phyloP scores from a whole-genome alignment of 805 yeast genomes.

The Wickerhamomyces chambardii region DNA sequence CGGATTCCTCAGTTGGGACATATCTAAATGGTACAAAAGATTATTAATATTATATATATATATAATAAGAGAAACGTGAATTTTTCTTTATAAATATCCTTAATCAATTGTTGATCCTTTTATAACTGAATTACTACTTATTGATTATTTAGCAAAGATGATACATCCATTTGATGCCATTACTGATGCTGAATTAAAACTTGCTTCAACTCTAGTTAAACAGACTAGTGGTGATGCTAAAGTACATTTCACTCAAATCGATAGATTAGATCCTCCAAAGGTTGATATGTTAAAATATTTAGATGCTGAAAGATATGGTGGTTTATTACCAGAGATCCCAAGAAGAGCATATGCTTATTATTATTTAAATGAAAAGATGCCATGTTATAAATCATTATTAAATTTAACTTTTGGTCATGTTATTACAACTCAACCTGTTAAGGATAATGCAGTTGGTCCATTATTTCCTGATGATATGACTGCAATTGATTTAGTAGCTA shows the following conservation, averaged over 20 bases:
- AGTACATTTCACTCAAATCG: constrained; percentile 59
- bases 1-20: too few species aligned
- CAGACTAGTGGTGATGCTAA: constrained; percentile 42
- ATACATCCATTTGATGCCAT: constrained; percentile 60
- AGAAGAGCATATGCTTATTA: constrained; percentile 65
- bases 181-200: constrained; percentile 47
- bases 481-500: constrained; percentile 41
- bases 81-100: too few species aligned
- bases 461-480: constrained; percentile 55
- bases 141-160: too few species aligned
- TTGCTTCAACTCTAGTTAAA: constrained; percentile 52
- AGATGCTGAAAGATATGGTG: constrained; percentile 55
- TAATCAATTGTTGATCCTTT: too few species aligned
- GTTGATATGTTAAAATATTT: constrained; percentile 56
- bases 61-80: too few species aligned
- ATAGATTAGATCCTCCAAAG: constrained; percentile 75
- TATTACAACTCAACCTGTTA: constrained; percentile 44
- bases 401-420: constrained; percentile 56
- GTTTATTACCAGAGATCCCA: constrained; percentile 44
- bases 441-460: constrained; percentile 64
- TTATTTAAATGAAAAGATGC: constrained; percentile 40
- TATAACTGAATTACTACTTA: too few species aligned
- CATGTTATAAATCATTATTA: constrained; percentile 63
- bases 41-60: too few species aligned
- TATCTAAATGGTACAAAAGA: too few species aligned